A percentile compares a stretch with the other conserved stretches of the same genome.
Conservation (phyloP, 2,329 filamentous ascomycete species). For the Dothideomycetidae sp. region DNA sequence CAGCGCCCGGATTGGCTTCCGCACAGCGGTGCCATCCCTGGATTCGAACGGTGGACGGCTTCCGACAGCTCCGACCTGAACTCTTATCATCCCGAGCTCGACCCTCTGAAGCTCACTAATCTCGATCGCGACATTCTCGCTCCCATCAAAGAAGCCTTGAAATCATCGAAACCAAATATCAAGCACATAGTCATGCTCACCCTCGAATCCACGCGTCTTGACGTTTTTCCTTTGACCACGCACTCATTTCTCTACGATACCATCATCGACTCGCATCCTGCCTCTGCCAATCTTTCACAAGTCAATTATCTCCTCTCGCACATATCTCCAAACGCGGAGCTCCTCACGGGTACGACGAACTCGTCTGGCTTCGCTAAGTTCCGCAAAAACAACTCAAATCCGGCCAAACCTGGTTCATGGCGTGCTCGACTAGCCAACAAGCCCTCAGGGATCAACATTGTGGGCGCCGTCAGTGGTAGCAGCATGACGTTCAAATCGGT, state of each 20-base stretch:
- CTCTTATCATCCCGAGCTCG: constrained; percentile 22
- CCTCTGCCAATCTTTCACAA: background rate
- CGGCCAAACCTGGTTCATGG: background rate
- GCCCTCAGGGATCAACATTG: constrained; percentile 1
- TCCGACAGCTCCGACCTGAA: background rate
- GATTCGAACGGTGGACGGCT: background rate
- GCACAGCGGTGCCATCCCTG: background rate
- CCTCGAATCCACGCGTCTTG: constrained; percentile 29
- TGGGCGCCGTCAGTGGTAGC: constrained; percentile 26
- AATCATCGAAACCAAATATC: constrained; percentile 22
- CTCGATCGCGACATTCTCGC: constrained; percentile 21
- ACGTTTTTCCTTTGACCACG: constrained; percentile 27
- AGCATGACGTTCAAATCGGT: constrained; percentile 28
- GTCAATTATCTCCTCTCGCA: background rate
- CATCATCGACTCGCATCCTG: constrained; percentile 11
- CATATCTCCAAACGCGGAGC: background rate
- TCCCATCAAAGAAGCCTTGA: constrained; percentile 19
- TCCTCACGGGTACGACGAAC: background rate
- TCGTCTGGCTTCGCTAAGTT: background rate
- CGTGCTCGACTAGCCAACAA: background rate
- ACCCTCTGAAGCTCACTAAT: constrained; percentile 28
- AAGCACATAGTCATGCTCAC: constrained; percentile 27
- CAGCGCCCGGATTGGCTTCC: background rate
- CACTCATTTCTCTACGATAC: constrained; percentile 22
- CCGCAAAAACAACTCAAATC: background rate